Evolutionary conservation across 1,284 basidiomycete genomes (phyloP).

Genomic region (Cutaneotrichosporon daszewskae): DNA sequence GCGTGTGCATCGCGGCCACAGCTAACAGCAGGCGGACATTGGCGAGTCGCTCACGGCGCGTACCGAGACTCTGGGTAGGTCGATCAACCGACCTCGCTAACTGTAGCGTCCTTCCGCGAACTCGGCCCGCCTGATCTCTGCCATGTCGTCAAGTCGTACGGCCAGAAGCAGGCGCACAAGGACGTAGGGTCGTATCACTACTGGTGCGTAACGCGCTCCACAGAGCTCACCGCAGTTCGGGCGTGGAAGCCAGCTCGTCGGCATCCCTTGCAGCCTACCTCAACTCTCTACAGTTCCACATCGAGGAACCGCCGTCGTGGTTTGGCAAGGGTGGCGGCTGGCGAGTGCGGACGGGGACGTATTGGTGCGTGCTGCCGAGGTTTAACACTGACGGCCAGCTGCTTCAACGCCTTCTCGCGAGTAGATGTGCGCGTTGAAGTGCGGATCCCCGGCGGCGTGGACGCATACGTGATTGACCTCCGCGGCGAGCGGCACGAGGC

Average conservation of each 20-base stretch:
- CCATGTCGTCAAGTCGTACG: slow-evolving; percentile 89
- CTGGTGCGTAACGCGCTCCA: slow-evolving; percentile 37
- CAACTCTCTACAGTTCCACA: slow-evolving; percentile 90
- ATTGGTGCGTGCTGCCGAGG: slow-evolving; percentile 60
- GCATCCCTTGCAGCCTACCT: slow-evolving; percentile 96
- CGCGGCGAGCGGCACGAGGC: slow-evolving; percentile 94
- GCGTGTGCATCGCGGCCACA: slow-evolving; percentile 23
- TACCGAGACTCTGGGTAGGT: slow-evolving; percentile 84
- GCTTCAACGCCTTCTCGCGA: slow-evolving; percentile 96
- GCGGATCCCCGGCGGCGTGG: slow-evolving; percentile 95
- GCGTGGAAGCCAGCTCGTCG: slow-evolving; percentile 93
- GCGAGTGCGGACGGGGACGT: slow-evolving; percentile 90
- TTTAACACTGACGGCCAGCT: slow-evolving; percentile 54
- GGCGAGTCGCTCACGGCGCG: slow-evolving; percentile 83
- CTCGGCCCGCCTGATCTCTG: slow-evolving; percentile 95
- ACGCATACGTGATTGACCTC: slow-evolving; percentile 88
- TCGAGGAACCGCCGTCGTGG: slow-evolving; percentile 89
- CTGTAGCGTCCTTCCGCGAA: slow-evolving; percentile 82
- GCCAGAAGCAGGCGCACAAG: slow-evolving; percentile 65
- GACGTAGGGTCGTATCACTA: slow-evolving; percentile 94
- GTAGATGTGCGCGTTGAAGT: slow-evolving; percentile 97
- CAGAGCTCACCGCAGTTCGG: slow-evolving; percentile 57
- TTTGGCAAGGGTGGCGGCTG: slow-evolving; percentile 80
- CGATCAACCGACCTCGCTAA: background rate
- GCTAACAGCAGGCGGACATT: slow-evolving; percentile 64